Base-by-base conservation (phyloP, 306 rosid genomes). In the Spatholobus suberectus region DNA sequence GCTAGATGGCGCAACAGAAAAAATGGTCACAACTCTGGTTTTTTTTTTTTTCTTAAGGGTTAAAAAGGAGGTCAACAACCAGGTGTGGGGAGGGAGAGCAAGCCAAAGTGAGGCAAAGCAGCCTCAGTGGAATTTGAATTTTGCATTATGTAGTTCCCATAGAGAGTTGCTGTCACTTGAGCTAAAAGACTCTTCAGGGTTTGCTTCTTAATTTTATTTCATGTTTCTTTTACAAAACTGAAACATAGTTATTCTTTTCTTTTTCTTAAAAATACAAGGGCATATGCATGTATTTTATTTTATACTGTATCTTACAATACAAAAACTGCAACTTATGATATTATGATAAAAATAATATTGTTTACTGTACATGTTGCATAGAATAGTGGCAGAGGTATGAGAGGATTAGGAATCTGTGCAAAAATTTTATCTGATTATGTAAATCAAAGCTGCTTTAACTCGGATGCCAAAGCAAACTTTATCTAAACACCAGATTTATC, bases 331-430 rank as follows among this genome's bases (percentile, higher is more conserved):
- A 27, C 43, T 57, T 49, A 27, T 2, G 14, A 58, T 81, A 59
- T 61, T 49, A 5, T 10, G 35, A 67, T 35, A 70, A 55, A 57
- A 55, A 62, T 32, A 76, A 73, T 34, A 26, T 14, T 38, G 69
- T 32, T 17, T 78, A 27, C 0, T 7, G 26, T 38, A 32, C 37
- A 49, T 44, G 15, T 26, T 70, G 68, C 74, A 59, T 10, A 23
- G 58, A 21, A 84, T 62, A 84, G 67, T 51, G 4, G 49, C 57
- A 68, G 17, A 80, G 23, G 52, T 49, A 59, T 14, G 46, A 85
- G 14, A 79, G 12, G 23, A 63, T 26, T 38, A 11, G 23, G 24
- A 51, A 55, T 52, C 20, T 38, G 13, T 2, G 6, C 23, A 63
- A 63, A 32, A 14, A 4, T 0, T 14, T 63, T 61, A 29, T 34